Evolutionary conservation across 1,284 basidiomycete species (phyloP).

Genomic region (Sporisorium iseilematis-ciliati): DNA sequence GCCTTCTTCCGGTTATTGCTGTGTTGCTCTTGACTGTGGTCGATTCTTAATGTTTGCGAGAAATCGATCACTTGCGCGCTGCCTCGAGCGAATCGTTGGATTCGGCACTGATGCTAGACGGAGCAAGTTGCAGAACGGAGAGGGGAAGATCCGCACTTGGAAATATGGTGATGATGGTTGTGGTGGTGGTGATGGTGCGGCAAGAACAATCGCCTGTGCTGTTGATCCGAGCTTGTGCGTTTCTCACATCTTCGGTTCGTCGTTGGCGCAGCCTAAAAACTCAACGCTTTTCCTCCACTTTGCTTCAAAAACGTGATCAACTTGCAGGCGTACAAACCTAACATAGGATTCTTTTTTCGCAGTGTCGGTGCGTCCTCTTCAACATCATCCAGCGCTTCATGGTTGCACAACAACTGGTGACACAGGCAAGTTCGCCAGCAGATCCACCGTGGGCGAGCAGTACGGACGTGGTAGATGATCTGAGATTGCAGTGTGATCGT

Average conservation of each 20-base stretch:
- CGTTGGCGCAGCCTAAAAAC: neutral
- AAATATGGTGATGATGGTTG: neutral
- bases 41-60: neutral
- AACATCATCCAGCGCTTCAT: neutral
- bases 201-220: too few relatives aligned
- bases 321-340: neutral
- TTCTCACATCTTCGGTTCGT: too few relatives aligned
- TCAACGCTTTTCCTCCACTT: constrained; percentile 12
- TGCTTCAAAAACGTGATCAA: constrained; percentile 7
- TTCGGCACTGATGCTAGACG: neutral
- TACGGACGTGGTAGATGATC: too few relatives aligned
- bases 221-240: neutral
- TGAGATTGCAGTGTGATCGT: too few relatives aligned
- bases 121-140: too few relatives aligned
- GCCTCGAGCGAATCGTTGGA: neutral
- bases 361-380: too few relatives aligned
- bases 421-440: neutral
- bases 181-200: neutral
- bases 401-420: neutral
- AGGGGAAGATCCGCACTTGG: too few relatives aligned
- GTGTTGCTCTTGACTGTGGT: neutral
- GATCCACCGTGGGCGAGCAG: neutral
- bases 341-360: neutral
- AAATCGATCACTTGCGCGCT: too few relatives aligned
- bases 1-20: too few relatives aligned